Conservation (phyloP, 2,329 filamentous ascomycete genomes). For the Xylaria polymorpha region DNA sequence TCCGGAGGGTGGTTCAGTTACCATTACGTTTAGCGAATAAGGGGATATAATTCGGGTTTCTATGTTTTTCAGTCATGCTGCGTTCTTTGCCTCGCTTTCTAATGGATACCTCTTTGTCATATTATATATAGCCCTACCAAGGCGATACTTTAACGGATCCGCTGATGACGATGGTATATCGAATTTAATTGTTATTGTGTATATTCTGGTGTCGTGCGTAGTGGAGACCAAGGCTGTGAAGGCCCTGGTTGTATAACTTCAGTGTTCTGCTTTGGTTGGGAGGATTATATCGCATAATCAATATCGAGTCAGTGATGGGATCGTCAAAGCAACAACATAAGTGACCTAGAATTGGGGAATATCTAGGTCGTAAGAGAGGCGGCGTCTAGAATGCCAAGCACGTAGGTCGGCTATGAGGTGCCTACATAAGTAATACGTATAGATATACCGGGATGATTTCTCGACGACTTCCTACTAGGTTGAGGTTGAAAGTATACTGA, state of each 20-base stretch:
- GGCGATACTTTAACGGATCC: constrained; percentile 41
- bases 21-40: constrained; percentile 58
- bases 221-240: not conserved
- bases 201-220: constrained; percentile 42
- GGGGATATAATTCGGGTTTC: constrained; percentile 29
- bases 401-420: no score
- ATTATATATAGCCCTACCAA: constrained; percentile 44
- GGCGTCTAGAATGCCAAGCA: no score
- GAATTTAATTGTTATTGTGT: constrained; percentile 53
- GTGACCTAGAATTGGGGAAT: not conserved
- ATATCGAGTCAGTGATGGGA: not conserved
- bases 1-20: constrained; percentile 55
- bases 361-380: not conserved
- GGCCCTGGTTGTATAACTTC: constrained; percentile 29
- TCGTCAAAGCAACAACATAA: not conserved
- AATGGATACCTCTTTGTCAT: constrained; percentile 51
- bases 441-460: not conserved
- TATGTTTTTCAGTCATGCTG: constrained; percentile 42
- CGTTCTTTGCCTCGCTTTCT: constrained; percentile 49
- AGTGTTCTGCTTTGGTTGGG: constrained; percentile 15
- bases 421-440: no score
- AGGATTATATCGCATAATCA: not conserved
- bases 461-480: not conserved
- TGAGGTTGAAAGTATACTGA: no score
- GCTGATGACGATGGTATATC: constrained; percentile 44